Evolutionary conservation across 208 protist species (phyloP).

Genomic region (Trichomonas tenax): DNA sequence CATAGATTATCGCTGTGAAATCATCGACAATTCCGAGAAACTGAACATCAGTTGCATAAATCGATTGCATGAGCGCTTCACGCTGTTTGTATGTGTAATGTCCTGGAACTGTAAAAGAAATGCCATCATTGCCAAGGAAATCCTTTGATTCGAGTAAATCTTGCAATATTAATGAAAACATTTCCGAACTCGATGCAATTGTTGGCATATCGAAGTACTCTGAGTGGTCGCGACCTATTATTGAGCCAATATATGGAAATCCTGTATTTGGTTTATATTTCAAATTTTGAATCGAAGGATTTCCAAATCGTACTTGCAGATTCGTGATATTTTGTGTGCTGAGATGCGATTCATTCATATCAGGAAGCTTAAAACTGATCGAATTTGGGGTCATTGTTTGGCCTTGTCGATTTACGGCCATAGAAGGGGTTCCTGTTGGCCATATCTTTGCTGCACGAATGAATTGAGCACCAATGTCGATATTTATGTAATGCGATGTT

Average conservation of each 20-base stretch:
- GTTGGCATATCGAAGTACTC: not conserved
- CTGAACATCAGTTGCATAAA: not conserved
- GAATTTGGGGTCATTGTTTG: not conserved
- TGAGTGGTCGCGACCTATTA: not conserved
- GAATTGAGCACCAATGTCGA: not conserved
- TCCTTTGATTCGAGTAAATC: not conserved
- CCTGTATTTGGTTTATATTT: not conserved
- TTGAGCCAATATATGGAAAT: not conserved
- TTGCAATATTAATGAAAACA: not conserved
- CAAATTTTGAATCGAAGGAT: not conserved
- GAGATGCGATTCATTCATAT: not conserved
- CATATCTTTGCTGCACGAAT: not conserved
- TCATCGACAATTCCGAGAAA: not conserved
- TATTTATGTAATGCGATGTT: not conserved
- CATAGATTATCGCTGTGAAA: not conserved
- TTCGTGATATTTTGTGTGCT: not conserved
- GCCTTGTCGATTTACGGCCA: not conserved
- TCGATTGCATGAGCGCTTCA: not conserved
- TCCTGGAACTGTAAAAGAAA: not conserved
- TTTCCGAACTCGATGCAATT: not conserved
- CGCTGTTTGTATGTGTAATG: not conserved
- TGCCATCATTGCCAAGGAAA: not conserved
- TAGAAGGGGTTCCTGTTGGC: not conserved
- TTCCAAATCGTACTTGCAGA: not conserved
- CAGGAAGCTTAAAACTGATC: not conserved